Base-by-base conservation (phyloP, 495 filamentous ascomycete genomes). In the Neurospora africana region DNA sequence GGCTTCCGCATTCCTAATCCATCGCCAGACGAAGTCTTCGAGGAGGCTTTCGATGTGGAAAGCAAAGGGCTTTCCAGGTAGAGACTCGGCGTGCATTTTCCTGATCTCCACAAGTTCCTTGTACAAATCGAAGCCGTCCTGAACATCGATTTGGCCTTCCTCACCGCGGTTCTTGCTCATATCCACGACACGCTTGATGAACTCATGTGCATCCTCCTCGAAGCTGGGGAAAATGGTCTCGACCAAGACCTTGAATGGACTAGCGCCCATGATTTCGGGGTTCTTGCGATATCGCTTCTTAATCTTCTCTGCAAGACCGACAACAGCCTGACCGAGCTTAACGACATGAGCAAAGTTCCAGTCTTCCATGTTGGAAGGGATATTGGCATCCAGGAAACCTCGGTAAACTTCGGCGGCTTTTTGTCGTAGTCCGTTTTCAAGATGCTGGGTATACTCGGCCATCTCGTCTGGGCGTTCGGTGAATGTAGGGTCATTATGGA, bases 111-210 rank as follows among this genome's bases (percentile, higher is more conserved):
- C 88, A 43, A 99, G 85, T 74, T 97, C 91, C 76, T 87, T 90
- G 81, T 99, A 99, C 3, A 99, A 83, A 74, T 94, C 91, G 79
- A 99, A 98, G 0, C 94, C 96, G 76, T 99, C 96, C 75, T 96
- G 87, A 30, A 98, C 86, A 39, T 88, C 87, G 40, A 98, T 87
- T 19, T 61, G 11, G 15, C 53, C 53, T 75, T 97, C 94, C 70
- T 89, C 85, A n/a, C 86, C 89, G 69, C 82, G 86, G 15, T 86
- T 85, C 74, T 91, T 87, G 33, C 89, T 87, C 19, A 88, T 85
- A 71, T 93, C 86, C 68, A 97, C 83, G 69, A 97, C 94, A 70
- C 92, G 87, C 68, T 87, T 85, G 68, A 98, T 87, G 78, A 98
- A 87, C 76, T 94, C 92, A 70, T 90, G 85, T 41, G 91, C 91